Percentiles rank a stretch among this genome's conserved stretches.
Conservation (phyloP, 164 flowering plant genomes). For the Magnolia officinalis region DNA sequence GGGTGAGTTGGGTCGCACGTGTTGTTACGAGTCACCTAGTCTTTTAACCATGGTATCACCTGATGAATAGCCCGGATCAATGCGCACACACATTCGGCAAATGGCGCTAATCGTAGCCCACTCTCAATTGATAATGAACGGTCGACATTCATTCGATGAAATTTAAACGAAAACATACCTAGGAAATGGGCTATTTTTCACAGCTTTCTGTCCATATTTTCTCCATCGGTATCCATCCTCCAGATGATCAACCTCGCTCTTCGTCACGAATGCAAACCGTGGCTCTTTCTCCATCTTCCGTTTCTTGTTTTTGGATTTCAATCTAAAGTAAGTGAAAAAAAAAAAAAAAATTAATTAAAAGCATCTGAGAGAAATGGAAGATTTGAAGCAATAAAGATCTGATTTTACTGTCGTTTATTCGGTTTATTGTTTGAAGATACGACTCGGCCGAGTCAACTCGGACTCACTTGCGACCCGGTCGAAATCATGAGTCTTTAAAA, state of each 20-base stretch:
- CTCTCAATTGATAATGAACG: no score
- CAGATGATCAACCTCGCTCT: slow-evolving; percentile 81
- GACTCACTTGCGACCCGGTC: neutral
- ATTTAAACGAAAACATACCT: slow-evolving; percentile 35
- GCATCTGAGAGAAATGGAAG: neutral
- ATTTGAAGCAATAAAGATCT: neutral
- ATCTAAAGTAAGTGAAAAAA: slow-evolving; percentile 20
- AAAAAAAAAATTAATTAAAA: neutral
- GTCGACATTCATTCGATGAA: neutral
- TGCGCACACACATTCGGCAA: no score
- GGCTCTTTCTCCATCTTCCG: slow-evolving; percentile 67
- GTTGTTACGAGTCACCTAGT: no score
- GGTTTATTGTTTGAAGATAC: neutral
- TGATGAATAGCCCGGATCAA: no score
- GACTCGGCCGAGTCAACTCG: neutral
- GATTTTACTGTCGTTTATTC: neutral
- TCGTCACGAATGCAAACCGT: slow-evolving; percentile 91
- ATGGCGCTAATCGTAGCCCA: no score
- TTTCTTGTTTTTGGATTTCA: slow-evolving; percentile 74
- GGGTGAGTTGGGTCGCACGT: no score
- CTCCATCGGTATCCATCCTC: slow-evolving; percentile 95
- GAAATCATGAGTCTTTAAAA: neutral
- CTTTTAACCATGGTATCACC: no score
- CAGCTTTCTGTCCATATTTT: slow-evolving; percentile 94
- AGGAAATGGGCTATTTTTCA: slow-evolving; percentile 90